Evolutionary conservation across 768 basidiomycete species (phyloP).

Genomic region (Mycena indigotica): DNA sequence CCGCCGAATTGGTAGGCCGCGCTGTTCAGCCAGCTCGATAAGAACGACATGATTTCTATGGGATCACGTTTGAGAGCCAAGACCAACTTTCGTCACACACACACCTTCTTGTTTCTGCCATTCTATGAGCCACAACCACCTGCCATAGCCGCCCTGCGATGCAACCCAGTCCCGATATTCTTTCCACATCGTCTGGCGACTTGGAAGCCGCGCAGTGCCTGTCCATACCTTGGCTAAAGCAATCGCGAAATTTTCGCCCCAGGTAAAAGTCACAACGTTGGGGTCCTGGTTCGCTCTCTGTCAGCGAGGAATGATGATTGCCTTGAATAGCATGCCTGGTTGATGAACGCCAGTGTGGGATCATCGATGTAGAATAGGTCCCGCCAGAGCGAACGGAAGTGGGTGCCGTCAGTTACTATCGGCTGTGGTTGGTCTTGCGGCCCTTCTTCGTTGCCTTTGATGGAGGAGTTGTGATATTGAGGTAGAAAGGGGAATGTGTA

Average conservation of each 20-base stretch:
- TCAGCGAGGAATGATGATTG: too few species aligned
- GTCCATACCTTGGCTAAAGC: slow-evolving; percentile 24
- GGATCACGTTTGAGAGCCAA: too few species aligned
- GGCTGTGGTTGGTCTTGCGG: slow-evolving; percentile 15
- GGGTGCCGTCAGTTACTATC: slow-evolving; percentile 30
- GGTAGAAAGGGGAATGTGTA: slow-evolving; percentile 35
- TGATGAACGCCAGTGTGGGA: slow-evolving; percentile 32
- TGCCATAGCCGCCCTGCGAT: slow-evolving; percentile 20
- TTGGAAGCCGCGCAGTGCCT: slow-evolving; percentile 21
- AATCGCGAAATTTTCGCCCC: slow-evolving; percentile 19
- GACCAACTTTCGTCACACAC: not conserved
- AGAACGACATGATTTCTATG: slow-evolving; percentile 12
- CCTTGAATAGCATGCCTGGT: too few species aligned
- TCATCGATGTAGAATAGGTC: slow-evolving; percentile 36
- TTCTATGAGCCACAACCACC: slow-evolving; percentile 8
- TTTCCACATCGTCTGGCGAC: slow-evolving; percentile 19
- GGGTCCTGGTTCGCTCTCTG: too few species aligned
- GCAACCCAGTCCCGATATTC: slow-evolving; percentile 15
- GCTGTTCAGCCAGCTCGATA: slow-evolving; percentile 20
- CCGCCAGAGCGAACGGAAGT: slow-evolving; percentile 30
- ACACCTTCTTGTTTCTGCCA: not conserved
- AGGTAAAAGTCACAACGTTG: slow-evolving; percentile 12
- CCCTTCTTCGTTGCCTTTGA: slow-evolving; percentile 11
- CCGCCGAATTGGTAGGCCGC: slow-evolving; percentile 22
- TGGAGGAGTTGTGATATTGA: slow-evolving; percentile 29